Evolutionary conservation across 1,284 basidiomycete species (phyloP), one percentile per base, ranked within the genome.

Genomic region (Papiliotrema nemorosa): DNA sequence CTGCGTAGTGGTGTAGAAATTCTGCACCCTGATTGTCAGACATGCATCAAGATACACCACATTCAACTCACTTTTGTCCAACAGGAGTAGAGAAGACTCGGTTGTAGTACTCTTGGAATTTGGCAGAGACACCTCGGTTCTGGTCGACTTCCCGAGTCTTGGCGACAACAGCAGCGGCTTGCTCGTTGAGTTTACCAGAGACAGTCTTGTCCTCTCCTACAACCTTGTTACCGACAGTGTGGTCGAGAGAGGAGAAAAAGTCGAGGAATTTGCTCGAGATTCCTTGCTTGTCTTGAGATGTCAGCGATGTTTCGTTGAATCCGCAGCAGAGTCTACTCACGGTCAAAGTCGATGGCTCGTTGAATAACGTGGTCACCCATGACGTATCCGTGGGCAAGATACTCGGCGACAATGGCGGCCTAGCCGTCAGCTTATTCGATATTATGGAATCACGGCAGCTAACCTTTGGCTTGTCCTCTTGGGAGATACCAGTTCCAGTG

Each of bases 291-390:
- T 80, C 86, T 88, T 56, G 10, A 31, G 33, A 24, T 6, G 25
- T 38, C 13, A 31, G 26, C 22, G 6, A 18, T 20, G 39, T 22
- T 12, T 18, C 36, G 34, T n/a, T 21, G 35, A 34, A 39, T 33
- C 26, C 34, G 3, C n/a, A 7, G 47, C 27, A 22, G 26, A 47
- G n/a, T 3, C 16, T 12, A 76, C 84, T 62, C 62, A 88, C 87
- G 76, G 75, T 94, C 90, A 45, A 91, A 78, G 53, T 91, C 88
- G 66, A 97, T 96, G 22, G 91, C 89, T 56, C 84, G 84, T 60
- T 87, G 80, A 42, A 96, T 79, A 57, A 91, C 81, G 50, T 80
- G 70, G 69, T 96, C 91, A 21, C 85, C 84, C 35, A 96, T 80
- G 41, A 70, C 68, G 76, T 96, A 96, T 2, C 92, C 92, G 67